These are phyloP conservation scores for Boletellus sp. DNA, from an alignment of 1,284 basidiomycete species.

Conservation along the genomic window DNA sequence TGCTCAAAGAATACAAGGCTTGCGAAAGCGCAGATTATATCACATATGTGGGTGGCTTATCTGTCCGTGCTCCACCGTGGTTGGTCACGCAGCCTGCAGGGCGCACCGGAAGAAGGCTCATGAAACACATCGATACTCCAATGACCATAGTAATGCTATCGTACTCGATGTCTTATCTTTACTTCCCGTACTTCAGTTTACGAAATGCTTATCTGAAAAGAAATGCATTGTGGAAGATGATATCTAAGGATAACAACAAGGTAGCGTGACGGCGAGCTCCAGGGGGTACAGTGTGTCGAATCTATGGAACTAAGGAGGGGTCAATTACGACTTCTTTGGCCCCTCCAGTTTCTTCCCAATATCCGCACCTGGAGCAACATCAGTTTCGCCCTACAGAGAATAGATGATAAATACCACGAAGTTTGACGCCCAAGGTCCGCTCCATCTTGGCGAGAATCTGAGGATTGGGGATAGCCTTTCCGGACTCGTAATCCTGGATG, in stretches of 20 bases:
- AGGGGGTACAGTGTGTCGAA: slow-evolving; percentile 19
- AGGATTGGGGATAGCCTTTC: slow-evolving; percentile 86
- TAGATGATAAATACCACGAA: slow-evolving; percentile 63
- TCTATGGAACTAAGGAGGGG: slow-evolving; percentile 26
- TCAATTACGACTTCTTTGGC: slow-evolving; percentile 63
- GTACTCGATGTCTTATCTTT: slow-evolving; percentile 1
- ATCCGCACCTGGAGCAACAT: slow-evolving; percentile 49
- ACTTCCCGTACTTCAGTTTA: slow-evolving; percentile 8
- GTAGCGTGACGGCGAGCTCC: slow-evolving; percentile 13
- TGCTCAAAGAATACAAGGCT: slow-evolving; percentile 89
- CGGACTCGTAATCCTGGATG: slow-evolving; percentile 87
- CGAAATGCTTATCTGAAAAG: slow-evolving; percentile 2
- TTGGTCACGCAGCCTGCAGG: slow-evolving; percentile 12
- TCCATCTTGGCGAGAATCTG: slow-evolving; percentile 93
- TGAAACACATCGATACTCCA: slow-evolving; percentile 6
- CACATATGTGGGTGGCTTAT: slow-evolving; percentile 54
- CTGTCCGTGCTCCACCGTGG: neutral
- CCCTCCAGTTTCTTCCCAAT: slow-evolving; percentile 82
- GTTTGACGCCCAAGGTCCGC: slow-evolving; percentile 85
- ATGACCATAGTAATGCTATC: neutral
- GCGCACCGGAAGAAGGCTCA: slow-evolving; percentile 26
- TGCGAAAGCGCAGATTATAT: slow-evolving; percentile 92
- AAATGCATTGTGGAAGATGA: slow-evolving; percentile 25
- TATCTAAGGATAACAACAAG: slow-evolving; percentile 23
- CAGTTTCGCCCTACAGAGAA: slow-evolving; percentile 1